Evolutionary conservation across 148 eudicot genomes (phyloP), one percentile per base, ranked within the genome.

Genomic region (Pouteria glomerata): DNA sequence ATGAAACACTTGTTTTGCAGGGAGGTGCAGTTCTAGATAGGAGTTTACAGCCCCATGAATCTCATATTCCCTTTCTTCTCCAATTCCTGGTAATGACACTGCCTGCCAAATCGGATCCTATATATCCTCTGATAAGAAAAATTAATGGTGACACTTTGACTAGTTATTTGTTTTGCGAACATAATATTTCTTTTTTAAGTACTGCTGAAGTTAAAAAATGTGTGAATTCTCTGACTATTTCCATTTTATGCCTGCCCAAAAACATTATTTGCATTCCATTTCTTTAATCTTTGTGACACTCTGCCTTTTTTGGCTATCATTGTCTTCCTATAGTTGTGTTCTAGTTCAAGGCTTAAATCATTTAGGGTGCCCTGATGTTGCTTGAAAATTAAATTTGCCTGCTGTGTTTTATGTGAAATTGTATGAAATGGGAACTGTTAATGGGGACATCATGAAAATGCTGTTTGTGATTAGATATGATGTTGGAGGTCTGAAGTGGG

Each of bases 31-130:
- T 96, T 68, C 79, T 90, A 55, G 92, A 87, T 75, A 87, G 82
- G 76, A 75, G 83, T 72, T 76, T 92, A 74, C 97, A 96, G 80
- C 99, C 99, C 31, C 85, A 92, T 80, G 99, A 96, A 84, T 92
- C 99, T 60, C 99, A 96, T 70, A 86, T 96, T 70, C 96, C 99
- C 26, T 95, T 89, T 73, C 93, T 95, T 80, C 93, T 95, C 61
- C 99, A 91, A 73, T 95, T 89, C 82, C 72, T 89, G 96, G 99
- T 91, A 86, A 63, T 50, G 63, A 35, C 15, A 1, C 34, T 21
- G 5, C 52, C 19, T 64, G 1, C 34, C 44, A 11, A 59, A 24
- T 34, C 48, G 48, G 8, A 34, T 33, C 37, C 57, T 19, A 21
- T 13, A 18, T 14, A 3, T 68, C 3, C 26, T 33, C 24, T 31